These are phyloP conservation scores for Clathrus columnatus DNA, from an alignment of 768 basidiomycete genomes.

Conservation along the genomic window DNA sequence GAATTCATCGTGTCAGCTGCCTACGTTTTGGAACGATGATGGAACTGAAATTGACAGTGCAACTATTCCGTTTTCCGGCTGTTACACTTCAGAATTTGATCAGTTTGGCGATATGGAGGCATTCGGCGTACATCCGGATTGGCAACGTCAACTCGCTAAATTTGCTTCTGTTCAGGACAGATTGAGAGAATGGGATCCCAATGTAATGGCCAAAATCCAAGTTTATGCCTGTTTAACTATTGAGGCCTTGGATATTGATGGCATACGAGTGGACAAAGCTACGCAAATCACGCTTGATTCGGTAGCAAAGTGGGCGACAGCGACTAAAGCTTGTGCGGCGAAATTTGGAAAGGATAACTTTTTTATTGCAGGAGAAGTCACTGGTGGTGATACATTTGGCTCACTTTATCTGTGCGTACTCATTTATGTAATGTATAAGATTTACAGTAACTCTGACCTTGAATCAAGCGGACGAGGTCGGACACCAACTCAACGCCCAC, in stretches of 20 bases:
- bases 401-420: conserved; percentile 67
- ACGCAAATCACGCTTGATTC: conserved; percentile 85
- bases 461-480: conserved; percentile 76
- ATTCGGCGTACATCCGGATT: conserved; percentile 92
- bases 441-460: neutral
- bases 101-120: conserved; percentile 97
- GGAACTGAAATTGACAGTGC: conserved; percentile 50
- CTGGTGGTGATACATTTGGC: conserved; percentile 88
- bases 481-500: conserved; percentile 58
- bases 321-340: conserved; percentile 66
- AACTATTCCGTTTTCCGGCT: conserved; percentile 47
- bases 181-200: conserved; percentile 83
- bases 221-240: conserved; percentile 81
- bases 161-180: conserved; percentile 96
- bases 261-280: conserved; percentile 91
- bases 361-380: conserved; percentile 88
- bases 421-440: neutral
- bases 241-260: conserved; percentile 83
- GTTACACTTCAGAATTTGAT: conserved; percentile 79
- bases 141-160: conserved; percentile 89
- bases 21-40: conserved; percentile 73
- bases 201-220: conserved; percentile 69
- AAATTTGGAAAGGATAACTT: conserved; percentile 76
- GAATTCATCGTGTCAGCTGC: conserved; percentile 67
- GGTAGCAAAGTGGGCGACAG: conserved; percentile 64